These are phyloP conservation scores for Poteriospumella lacustris DNA, from an alignment of 108 stramenopile genomes.

Conservation along the genomic window DNA sequence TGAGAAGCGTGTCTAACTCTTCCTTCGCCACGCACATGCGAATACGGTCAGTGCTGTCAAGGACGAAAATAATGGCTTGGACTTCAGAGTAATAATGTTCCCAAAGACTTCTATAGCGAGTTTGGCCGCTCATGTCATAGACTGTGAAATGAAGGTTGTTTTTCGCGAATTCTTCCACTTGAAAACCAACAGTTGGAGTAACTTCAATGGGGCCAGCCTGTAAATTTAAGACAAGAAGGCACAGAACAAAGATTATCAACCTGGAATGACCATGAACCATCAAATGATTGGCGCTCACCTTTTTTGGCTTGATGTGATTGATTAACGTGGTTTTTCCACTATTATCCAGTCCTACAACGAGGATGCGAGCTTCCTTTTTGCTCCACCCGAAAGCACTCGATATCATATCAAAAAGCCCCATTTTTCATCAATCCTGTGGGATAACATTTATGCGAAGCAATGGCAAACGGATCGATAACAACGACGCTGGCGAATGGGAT, in stretches of 20 bases:
- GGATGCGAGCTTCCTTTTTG: slow-evolving; percentile 42
- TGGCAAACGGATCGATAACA: too few relatives aligned
- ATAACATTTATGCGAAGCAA: too few relatives aligned
- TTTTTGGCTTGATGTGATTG: slow-evolving; percentile 52
- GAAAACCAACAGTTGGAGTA: slow-evolving; percentile 56
- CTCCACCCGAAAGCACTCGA: background rate
- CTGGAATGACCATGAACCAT: too few relatives aligned
- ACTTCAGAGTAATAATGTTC: slow-evolving; percentile 43
- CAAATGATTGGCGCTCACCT: slow-evolving; percentile 38
- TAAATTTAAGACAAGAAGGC: background rate
- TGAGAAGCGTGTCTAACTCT: slow-evolving; percentile 44
- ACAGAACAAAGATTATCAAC: background rate
- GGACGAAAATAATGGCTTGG: slow-evolving; percentile 52
- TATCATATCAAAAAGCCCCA: slow-evolving; percentile 15
- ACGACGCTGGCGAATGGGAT: too few relatives aligned
- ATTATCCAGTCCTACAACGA: slow-evolving; percentile 57
- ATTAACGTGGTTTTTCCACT: slow-evolving; percentile 58
- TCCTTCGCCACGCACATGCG: slow-evolving; percentile 55
- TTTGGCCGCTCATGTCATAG: slow-evolving; percentile 54
- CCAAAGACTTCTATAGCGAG: slow-evolving; percentile 51
- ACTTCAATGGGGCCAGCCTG: slow-evolving; percentile 52
- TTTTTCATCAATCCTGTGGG: too few relatives aligned
- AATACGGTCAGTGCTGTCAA: slow-evolving; percentile 55
- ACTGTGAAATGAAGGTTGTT: slow-evolving; percentile 53
- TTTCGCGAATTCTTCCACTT: slow-evolving; percentile 51